Conservation (phyloP, 768 basidiomycete species). For the Termitomyces sp. region DNA sequence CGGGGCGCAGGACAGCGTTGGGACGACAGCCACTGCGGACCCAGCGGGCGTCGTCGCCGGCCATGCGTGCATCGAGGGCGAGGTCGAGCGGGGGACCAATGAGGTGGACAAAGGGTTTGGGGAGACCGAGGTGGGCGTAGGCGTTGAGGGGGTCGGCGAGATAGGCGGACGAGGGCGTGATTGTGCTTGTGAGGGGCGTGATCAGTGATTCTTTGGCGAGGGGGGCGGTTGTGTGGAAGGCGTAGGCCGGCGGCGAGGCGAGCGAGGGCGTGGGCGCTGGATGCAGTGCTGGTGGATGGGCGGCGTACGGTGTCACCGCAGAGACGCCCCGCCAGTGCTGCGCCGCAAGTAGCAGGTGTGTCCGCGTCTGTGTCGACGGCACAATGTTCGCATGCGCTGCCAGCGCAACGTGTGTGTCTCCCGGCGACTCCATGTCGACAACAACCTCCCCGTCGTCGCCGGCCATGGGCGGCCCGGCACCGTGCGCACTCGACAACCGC, state of each 20-base stretch:
- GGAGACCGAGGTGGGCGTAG: conserved; percentile 79
- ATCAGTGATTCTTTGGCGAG: conserved; percentile 54
- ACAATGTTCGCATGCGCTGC: conserved; percentile 42
- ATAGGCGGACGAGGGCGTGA: conserved; percentile 66
- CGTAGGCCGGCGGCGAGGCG: conserved; percentile 41
- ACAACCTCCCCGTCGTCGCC: conserved; percentile 37
- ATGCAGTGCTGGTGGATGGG: neutral
- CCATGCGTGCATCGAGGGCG: conserved; percentile 73
- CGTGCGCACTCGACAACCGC: neutral
- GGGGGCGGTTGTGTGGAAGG: conserved; percentile 57
- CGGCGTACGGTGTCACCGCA: conserved; percentile 30
- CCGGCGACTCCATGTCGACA: conserved; percentile 41
- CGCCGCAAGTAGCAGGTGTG: conserved; percentile 53
- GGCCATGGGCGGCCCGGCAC: neutral
- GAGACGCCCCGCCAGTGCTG: conserved; percentile 64
- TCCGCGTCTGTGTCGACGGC: conserved; percentile 36
- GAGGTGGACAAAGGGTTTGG: conserved; percentile 79
- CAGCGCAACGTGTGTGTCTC: conserved; percentile 40
- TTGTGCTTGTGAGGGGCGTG: conserved; percentile 56
- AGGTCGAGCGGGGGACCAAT: conserved; percentile 74
- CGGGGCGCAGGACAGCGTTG: conserved; percentile 58
- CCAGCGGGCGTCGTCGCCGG: conserved; percentile 60
- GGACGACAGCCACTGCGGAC: conserved; percentile 62
- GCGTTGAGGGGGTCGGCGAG: conserved; percentile 78
- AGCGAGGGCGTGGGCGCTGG: conserved; percentile 8